Conservation (phyloP, 75 land plant species). For the Pseudotsuga menziesii region DNA sequence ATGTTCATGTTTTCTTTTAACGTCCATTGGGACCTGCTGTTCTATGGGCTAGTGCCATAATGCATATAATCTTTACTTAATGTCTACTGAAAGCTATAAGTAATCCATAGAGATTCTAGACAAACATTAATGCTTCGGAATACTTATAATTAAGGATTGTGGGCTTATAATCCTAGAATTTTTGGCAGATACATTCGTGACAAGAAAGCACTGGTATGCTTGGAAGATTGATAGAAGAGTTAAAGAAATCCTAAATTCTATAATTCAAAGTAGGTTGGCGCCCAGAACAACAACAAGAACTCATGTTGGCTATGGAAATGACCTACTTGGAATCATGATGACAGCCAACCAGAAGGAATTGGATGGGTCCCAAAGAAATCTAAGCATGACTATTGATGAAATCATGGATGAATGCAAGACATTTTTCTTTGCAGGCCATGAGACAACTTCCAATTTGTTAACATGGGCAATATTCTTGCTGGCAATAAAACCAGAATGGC, state of each 20-base stretch:
- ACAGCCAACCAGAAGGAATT: slow-evolving; percentile 10
- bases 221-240: slow-evolving; percentile 43
- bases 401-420: slow-evolving; percentile 68
- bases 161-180: no score
- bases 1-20: no score
- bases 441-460: slow-evolving; percentile 39
- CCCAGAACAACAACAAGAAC: slow-evolving; percentile 13
- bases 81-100: no score
- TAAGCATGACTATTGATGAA: slow-evolving; percentile 31
- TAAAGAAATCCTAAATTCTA: slow-evolving; percentile 18
- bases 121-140: no score
- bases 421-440: slow-evolving; percentile 66
- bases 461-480: slow-evolving; percentile 42
- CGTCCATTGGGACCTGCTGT: no score
- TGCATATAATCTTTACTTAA: no score
- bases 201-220: slow-evolving; percentile 31
- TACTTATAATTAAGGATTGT: no score
- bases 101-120: no score
- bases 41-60: no score
- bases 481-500: slow-evolving; percentile 21
- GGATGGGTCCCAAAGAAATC: slow-evolving; percentile 9
- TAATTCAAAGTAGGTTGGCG: slow-evolving; percentile 27
- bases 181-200: slow-evolving; percentile 45
- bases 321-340: slow-evolving; percentile 42
- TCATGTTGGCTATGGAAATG: slow-evolving; percentile 12